These are phyloP conservation scores for Alternaria alternata DNA, from an alignment of 2,329 filamentous ascomycete genomes.

Conservation along the genomic window DNA sequence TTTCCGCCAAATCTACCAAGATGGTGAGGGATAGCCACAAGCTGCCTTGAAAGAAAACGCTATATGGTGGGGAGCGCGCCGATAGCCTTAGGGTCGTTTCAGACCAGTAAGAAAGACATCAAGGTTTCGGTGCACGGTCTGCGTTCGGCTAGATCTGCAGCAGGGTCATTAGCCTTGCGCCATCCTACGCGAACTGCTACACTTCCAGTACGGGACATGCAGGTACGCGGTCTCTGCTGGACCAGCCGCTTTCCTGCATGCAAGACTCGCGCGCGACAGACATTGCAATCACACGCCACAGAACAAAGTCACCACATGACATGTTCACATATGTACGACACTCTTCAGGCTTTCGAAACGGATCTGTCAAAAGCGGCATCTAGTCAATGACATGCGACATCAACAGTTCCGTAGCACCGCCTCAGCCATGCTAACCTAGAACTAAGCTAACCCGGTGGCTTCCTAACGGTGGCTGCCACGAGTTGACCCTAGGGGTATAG, in stretches of 20 bases:
- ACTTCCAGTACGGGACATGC: slow-evolving; percentile 18
- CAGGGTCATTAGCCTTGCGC: slow-evolving; percentile 19
- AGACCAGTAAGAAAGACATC: slow-evolving; percentile 24
- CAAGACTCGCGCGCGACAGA: background rate
- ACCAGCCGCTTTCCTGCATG: background rate
- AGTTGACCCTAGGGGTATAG: slow-evolving; percentile 23
- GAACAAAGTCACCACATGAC: background rate
- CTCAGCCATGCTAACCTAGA: slow-evolving; percentile 15
- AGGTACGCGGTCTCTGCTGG: background rate
- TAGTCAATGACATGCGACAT: slow-evolving; percentile 28
- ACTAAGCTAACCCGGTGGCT: slow-evolving; percentile 20
- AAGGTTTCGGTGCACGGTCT: slow-evolving; percentile 30
- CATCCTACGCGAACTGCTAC: slow-evolving; percentile 18
- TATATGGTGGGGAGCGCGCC: slow-evolving; percentile 1
- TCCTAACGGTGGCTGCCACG: slow-evolving; percentile 14
- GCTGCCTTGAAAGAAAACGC: slow-evolving; percentile 5
- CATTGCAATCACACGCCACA: background rate
- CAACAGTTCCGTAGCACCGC: slow-evolving; percentile 15
- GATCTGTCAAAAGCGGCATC: slow-evolving; percentile 17
- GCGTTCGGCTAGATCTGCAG: slow-evolving; percentile 30
- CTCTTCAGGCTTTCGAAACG: background rate
- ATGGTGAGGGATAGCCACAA: background rate
- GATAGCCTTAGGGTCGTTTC: slow-evolving; percentile 28
- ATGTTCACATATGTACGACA: background rate
- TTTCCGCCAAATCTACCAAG: background rate